Evolutionary conservation across 306 rosid species (phyloP), one percentile per base, ranked within the genome.

Genomic region (Rubus idaeus): DNA sequence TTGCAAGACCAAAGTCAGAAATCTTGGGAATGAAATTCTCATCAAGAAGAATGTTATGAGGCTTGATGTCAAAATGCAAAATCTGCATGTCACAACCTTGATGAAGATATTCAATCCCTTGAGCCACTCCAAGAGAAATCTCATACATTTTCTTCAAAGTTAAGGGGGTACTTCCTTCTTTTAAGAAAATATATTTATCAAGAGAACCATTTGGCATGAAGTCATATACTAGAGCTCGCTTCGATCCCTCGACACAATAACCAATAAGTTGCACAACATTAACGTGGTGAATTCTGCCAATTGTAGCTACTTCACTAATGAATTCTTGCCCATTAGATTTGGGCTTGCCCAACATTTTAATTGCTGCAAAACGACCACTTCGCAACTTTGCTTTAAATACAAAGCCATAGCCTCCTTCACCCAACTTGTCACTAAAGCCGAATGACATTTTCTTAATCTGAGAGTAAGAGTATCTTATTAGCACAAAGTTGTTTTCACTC

Each of bases 1-100:
- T 47, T 1, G 75, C 75, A 26, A 70, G 75, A 16, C 75, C 75
- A 17, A 70, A 70, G 13, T 70, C 61, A 1, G 75, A 70, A 30
- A 70, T 9, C 46, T 70, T 70, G 7, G 75, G 13, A 3, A 12
- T 30, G 35, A 30, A 30, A 30, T 30, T 30, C 35, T 30, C 35
- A 30, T 30, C 35, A 30, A 30, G 35, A 30, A 30, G 35, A 30
- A 30, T 30, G 35, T 30, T 30, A 1, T 30, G 35, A 30, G 35
- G 35, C 35, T 30, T 30, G 35, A 30, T 30, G 2, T 30, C 35
- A 30, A 30, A 30, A 30, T 30, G 35, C 35, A 30, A 1, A 30
- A 30, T 30, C 2, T 30, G 35, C 35, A 30, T 30, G 35, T 30
- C 35, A 30, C 35, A 30, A 1, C 35, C 35, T 30, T 30, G 35